Evolutionary conservation across 352 stramenopile species (phyloP).

Genomic region (Phytophthora syringae): DNA sequence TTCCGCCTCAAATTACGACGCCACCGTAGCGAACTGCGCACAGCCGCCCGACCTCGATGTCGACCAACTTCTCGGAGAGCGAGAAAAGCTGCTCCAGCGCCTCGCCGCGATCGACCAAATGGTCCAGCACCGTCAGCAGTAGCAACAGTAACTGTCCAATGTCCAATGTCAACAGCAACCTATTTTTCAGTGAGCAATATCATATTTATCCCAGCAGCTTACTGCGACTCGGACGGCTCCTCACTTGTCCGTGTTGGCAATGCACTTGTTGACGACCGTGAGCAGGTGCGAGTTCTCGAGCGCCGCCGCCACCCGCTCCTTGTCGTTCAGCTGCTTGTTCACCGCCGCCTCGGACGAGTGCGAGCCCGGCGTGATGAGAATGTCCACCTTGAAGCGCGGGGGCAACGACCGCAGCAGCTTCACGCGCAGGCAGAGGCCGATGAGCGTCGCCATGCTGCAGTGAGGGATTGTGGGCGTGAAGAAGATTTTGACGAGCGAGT

Average conservation of each 20-base stretch:
- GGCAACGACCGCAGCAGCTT: slow-evolving; percentile 96
- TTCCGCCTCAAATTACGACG: neutral
- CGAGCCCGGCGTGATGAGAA: slow-evolving; percentile 94
- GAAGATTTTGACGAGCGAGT: slow-evolving; percentile 80
- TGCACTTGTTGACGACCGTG: slow-evolving; percentile 97
- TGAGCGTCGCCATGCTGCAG: slow-evolving; percentile 98
- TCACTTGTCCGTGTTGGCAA: slow-evolving; percentile 91
- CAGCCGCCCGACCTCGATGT: slow-evolving; percentile 15
- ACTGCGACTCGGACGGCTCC: neutral
- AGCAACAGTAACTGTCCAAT: slow-evolving; percentile 1
- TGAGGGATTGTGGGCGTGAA: slow-evolving; percentile 97
- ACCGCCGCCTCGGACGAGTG: slow-evolving; percentile 95
- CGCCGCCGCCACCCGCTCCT: slow-evolving; percentile 95
- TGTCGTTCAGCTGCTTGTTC: slow-evolving; percentile 98
- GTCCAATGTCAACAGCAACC: slow-evolving; percentile 9
- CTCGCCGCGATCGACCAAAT: slow-evolving; percentile 50
- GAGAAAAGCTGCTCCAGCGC: slow-evolving; percentile 41
- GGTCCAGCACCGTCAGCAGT: slow-evolving; percentile 22
- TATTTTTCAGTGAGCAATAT: slow-evolving; percentile 33
- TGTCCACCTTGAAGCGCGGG: slow-evolving; percentile 93
- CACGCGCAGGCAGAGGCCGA: slow-evolving; percentile 95
- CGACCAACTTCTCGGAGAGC: slow-evolving; percentile 42
- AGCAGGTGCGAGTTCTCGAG: slow-evolving; percentile 97
- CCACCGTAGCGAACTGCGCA: neutral
- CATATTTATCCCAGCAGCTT: slow-evolving; percentile 30